Percentiles rank a stretch among this genome's conserved stretches.
Evolutionary conservation across 768 basidiomycete genomes (phyloP).

Genomic region (Pisolithus marmoratus): DNA sequence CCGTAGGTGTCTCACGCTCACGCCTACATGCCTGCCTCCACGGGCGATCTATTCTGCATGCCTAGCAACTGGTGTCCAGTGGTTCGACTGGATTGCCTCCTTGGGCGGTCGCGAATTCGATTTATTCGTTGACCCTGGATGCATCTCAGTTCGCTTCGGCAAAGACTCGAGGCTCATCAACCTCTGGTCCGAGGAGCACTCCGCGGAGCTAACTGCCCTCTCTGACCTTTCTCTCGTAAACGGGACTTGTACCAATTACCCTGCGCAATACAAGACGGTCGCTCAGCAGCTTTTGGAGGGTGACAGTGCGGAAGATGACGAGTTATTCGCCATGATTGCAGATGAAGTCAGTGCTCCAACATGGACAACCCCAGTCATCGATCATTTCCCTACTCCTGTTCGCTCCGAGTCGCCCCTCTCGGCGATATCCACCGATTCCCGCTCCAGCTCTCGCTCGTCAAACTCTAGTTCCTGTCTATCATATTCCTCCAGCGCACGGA

Average conservation of each 20-base stretch:
- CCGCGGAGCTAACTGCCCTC: conserved; percentile 20
- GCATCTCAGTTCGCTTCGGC: conserved; percentile 61
- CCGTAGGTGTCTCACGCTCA: conserved; percentile 69
- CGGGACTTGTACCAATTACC: conserved; percentile 15
- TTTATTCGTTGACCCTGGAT: conserved; percentile 76
- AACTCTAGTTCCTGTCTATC: conserved; percentile 72
- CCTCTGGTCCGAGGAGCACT: conserved; percentile 60
- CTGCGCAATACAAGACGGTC: conserved; percentile 47
- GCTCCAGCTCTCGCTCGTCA: conserved; percentile 57
- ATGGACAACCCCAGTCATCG: conserved; percentile 62
- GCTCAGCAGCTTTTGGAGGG: conserved; percentile 70
- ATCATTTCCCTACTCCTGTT: conserved; percentile 48
- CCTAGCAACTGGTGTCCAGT: conserved; percentile 62
- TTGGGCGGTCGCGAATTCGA: conserved; percentile 71
- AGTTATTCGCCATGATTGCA: conserved; percentile 69
- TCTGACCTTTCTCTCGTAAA: conserved; percentile 7
- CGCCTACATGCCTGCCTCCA: conserved; percentile 64
- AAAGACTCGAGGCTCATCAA: conserved; percentile 45
- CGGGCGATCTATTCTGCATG: conserved; percentile 68
- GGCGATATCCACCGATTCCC: conserved; percentile 45
- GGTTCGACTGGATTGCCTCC: conserved; percentile 74
- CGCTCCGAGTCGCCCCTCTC: conserved; percentile 58
- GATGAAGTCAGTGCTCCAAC: conserved; percentile 63
- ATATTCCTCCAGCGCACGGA: conserved; percentile 53
- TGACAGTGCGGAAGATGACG: conserved; percentile 67